Evolutionary conservation across 2,329 filamentous ascomycete species (phyloP).

Genomic region (Microcyclospora pomicola): DNA sequence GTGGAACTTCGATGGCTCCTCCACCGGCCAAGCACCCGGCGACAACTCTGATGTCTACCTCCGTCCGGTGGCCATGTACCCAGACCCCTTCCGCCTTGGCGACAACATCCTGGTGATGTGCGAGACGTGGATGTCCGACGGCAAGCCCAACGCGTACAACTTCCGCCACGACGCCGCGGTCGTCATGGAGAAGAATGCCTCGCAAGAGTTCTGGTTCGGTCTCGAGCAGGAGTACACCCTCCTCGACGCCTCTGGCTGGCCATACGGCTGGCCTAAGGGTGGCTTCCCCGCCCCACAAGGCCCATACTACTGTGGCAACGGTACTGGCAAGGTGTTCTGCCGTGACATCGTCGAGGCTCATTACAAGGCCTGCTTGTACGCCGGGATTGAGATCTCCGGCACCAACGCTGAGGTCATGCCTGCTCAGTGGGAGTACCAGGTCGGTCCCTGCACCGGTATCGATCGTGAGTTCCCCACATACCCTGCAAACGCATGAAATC

Average conservation of each 20-base stretch:
- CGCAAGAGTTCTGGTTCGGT: constrained; percentile 89
- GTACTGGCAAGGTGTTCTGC: constrained; percentile 92
- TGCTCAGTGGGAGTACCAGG: constrained; percentile 96
- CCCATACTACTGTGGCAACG: constrained; percentile 96
- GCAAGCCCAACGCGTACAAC: constrained; percentile 97
- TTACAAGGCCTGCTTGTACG: constrained; percentile 80
- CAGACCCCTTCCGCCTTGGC: constrained; percentile 76
- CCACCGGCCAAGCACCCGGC: constrained; percentile 79
- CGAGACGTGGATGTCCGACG: constrained; percentile 90
- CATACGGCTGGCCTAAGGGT: constrained; percentile 80
- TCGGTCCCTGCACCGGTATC: constrained; percentile 80
- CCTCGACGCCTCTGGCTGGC: constrained; percentile 71
- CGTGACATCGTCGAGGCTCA: constrained; percentile 94
- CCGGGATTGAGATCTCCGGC: constrained; percentile 85
- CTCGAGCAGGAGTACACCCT: constrained; percentile 97
- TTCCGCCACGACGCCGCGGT: constrained; percentile 82
- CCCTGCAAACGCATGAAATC: constrained; percentile 2
- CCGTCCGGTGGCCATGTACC: constrained; percentile 74
- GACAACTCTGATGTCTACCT: constrained; percentile 98
- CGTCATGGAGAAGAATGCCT: constrained; percentile 75
- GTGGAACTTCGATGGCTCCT: constrained; percentile 81
- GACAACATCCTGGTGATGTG: constrained; percentile 90
- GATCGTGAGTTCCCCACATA: constrained; percentile 45
- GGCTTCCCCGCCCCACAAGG: constrained; percentile 88
- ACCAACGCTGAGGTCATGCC: constrained; percentile 99